Conservation (phyloP, 139 green algal genomes). For the Yamagishiella unicocca region DNA sequence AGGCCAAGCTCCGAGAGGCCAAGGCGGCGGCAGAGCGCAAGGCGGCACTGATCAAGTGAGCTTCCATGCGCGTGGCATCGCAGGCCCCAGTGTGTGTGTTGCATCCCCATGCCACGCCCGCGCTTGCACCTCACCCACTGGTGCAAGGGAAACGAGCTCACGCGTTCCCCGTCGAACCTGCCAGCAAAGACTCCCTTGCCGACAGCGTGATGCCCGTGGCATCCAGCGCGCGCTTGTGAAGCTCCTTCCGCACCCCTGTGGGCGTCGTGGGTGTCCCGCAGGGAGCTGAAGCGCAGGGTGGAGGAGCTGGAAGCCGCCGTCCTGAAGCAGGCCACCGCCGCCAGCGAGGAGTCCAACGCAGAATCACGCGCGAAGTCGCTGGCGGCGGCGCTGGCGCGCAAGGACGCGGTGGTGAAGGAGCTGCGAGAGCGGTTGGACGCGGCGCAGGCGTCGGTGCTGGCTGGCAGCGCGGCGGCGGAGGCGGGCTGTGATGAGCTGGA, state of each 20-base stretch:
- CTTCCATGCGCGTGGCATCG: too few relatives aligned
- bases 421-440: conserved; percentile 56
- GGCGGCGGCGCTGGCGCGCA: conserved; percentile 57
- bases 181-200: too few relatives aligned
- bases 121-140: too few relatives aligned
- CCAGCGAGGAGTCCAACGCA: not conserved
- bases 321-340: conserved; percentile 21
- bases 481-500: conserved; percentile 45
- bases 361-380: conserved; percentile 22
- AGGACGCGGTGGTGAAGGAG: conserved; percentile 62
- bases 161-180: too few relatives aligned
- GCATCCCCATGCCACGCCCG: too few relatives aligned
- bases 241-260: not conserved
- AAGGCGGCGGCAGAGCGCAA: conserved; percentile 56
- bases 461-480: not conserved
- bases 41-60: conserved; percentile 55
- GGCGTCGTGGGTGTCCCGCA: not conserved
- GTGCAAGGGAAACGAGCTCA: too few relatives aligned
- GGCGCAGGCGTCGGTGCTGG: not conserved
- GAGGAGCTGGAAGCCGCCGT: conserved; percentile 47
- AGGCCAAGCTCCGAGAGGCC: conserved; percentile 59
- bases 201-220: too few relatives aligned
- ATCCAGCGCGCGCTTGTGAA: too few relatives aligned
- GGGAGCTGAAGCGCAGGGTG: conserved; percentile 47
- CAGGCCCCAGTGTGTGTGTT: too few relatives aligned